Evolutionary conservation across 108 stramenopile genomes (phyloP).

Genomic region (Parietichytrium sp.): DNA sequence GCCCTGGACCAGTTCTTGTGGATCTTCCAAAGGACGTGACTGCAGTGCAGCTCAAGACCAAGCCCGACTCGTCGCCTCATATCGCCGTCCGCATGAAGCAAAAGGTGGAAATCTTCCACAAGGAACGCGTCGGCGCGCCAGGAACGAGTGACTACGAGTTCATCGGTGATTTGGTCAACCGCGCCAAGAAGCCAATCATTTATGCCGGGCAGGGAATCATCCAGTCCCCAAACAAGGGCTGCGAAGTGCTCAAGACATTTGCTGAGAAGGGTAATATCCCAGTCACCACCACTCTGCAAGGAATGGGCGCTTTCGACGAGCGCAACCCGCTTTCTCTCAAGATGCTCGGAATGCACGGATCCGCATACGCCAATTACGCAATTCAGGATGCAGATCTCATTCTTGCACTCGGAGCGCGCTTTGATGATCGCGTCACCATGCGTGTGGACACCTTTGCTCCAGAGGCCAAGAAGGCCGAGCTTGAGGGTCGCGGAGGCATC

Average conservation of each 20-base stretch:
- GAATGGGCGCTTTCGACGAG: slow-evolving; percentile 78
- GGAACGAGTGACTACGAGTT: slow-evolving; percentile 38
- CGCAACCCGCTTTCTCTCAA: slow-evolving; percentile 76
- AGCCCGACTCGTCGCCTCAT: not conserved
- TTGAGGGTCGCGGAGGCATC: slow-evolving; percentile 78
- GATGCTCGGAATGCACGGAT: slow-evolving; percentile 87
- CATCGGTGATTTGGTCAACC: slow-evolving; percentile 68
- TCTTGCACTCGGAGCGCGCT: slow-evolving; percentile 78
- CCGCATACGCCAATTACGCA: slow-evolving; percentile 81
- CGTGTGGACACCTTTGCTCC: slow-evolving; percentile 74
- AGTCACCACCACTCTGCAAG: slow-evolving; percentile 81
- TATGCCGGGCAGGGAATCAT: slow-evolving; percentile 84
- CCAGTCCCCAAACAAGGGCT: slow-evolving; percentile 53
- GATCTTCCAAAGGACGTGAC: slow-evolving; percentile 86
- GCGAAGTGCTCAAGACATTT: slow-evolving; percentile 73
- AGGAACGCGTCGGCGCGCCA: slow-evolving; percentile 1
- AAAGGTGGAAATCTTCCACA: slow-evolving; percentile 31
- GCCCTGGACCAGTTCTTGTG: slow-evolving; percentile 86
- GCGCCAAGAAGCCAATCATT: slow-evolving; percentile 80
- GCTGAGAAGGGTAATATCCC: slow-evolving; percentile 81
- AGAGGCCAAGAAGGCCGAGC: slow-evolving; percentile 74
- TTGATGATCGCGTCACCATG: slow-evolving; percentile 85
- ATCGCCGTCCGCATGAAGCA: not conserved
- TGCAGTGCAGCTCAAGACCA: not conserved
- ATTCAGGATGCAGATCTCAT: slow-evolving; percentile 83